Conservation (phyloP, 2,329 filamentous ascomycete genomes). For the Pseudocercospora macadamiae region DNA sequence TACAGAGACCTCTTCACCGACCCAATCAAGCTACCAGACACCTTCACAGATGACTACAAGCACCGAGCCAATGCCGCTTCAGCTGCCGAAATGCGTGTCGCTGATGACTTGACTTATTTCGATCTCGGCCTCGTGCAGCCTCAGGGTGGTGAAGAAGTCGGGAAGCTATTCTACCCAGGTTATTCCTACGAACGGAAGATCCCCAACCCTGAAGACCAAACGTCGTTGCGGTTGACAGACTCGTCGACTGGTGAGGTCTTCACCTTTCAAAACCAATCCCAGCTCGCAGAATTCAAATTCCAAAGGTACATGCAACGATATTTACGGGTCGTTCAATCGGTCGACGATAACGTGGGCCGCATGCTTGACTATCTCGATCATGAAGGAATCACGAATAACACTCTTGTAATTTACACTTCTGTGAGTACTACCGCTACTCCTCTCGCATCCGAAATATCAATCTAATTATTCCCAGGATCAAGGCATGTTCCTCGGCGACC, state of each 20-base stretch:
- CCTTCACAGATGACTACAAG: slow-evolving; percentile 59
- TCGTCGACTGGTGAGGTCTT: slow-evolving; percentile 53
- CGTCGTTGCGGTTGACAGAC: slow-evolving; percentile 45
- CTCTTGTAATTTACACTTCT: background rate
- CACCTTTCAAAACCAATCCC: slow-evolving; percentile 45
- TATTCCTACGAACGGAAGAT: slow-evolving; percentile 44
- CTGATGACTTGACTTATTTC: slow-evolving; percentile 55
- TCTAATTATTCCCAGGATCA: background rate
- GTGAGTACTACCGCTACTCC: background rate
- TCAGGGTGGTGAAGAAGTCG: slow-evolving; percentile 50
- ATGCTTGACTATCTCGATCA: background rate
- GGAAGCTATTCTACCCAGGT: slow-evolving; percentile 34
- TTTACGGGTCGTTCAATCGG: slow-evolving; percentile 55
- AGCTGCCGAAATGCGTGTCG: slow-evolving; percentile 56
- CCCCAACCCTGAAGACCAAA: slow-evolving; percentile 41
- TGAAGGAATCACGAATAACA: background rate
- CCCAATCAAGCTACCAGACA: slow-evolving; percentile 53
- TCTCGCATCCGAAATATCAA: background rate
- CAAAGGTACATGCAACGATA: slow-evolving; percentile 62
- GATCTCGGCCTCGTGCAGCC: slow-evolving; percentile 53
- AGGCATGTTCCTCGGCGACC: slow-evolving; percentile 61
- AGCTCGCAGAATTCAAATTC: slow-evolving; percentile 58
- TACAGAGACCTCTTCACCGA: slow-evolving; percentile 55
- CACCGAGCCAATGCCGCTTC: slow-evolving; percentile 55
- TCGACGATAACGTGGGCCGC: slow-evolving; percentile 55